These are phyloP conservation scores for Ceratocystis alfenasii DNA, from an alignment of 2,329 filamentous ascomycete species.

Conservation along the genomic window DNA sequence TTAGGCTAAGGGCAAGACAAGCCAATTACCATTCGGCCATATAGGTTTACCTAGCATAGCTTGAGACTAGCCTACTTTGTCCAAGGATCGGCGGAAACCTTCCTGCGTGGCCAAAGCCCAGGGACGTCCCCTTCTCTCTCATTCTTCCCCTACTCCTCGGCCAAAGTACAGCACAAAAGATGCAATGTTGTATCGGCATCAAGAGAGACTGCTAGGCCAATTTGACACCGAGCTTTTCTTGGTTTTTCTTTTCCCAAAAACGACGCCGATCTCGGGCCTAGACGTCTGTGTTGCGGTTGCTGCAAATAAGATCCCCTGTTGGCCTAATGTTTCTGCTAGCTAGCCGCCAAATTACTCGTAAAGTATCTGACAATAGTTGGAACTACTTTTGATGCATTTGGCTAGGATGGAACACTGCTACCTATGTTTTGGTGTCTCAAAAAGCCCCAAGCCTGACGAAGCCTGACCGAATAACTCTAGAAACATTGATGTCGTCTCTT, in stretches of 20 bases:
- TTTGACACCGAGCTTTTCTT: neutral
- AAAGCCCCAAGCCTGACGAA: neutral
- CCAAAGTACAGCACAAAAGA: neutral
- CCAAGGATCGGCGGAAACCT: neutral
- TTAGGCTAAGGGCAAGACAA: neutral
- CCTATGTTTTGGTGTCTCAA: neutral
- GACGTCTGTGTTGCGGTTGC: neutral
- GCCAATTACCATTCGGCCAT: conserved; percentile 5
- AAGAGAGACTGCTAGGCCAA: neutral
- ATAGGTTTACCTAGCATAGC: neutral
- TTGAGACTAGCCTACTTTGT: neutral
- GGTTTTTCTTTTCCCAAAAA: neutral
- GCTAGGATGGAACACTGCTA: neutral
- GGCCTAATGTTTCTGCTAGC: no score
- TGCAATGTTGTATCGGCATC: neutral
- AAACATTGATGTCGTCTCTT: no score
- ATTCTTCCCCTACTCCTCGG: neutral
- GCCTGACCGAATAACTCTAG: no score
- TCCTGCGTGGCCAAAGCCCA: neutral
- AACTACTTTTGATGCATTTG: neutral
- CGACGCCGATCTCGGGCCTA: conserved; percentile 7
- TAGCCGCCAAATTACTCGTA: no score
- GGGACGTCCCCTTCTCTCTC: neutral
- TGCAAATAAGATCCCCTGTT: no score
- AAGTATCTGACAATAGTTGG: neutral